Conservation (phyloP, 441 rosid genomes). For the Adansonia grandidieri region DNA sequence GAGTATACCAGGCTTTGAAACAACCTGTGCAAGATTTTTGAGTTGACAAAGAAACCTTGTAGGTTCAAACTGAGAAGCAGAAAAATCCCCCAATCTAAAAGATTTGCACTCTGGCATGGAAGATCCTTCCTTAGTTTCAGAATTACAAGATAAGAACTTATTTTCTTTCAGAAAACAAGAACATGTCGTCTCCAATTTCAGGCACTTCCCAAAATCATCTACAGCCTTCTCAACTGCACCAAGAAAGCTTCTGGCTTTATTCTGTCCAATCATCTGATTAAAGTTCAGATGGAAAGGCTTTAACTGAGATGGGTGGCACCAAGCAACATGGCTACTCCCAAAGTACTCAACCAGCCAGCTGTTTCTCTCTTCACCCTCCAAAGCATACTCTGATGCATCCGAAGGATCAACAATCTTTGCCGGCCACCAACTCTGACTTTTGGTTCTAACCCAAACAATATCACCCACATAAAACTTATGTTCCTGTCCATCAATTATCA, state of each 20-base stretch:
- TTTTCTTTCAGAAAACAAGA: slow-evolving; percentile 42
- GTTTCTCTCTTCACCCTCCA: slow-evolving; percentile 36
- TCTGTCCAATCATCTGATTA: slow-evolving; percentile 45
- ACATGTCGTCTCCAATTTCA: slow-evolving; percentile 63
- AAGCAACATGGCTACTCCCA: slow-evolving; percentile 52
- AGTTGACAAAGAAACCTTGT: slow-evolving; percentile 53
- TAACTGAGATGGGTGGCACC: slow-evolving; percentile 62
- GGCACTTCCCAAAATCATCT: slow-evolving; percentile 56
- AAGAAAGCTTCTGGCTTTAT: slow-evolving; percentile 51
- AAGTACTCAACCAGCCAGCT: slow-evolving; percentile 54
- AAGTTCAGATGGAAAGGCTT: slow-evolving; percentile 69
- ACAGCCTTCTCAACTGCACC: slow-evolving; percentile 68
- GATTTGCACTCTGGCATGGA: slow-evolving; percentile 35
- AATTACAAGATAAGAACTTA: slow-evolving; percentile 26
- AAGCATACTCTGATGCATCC: slow-evolving; percentile 36
- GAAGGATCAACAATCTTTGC: slow-evolving; percentile 65
- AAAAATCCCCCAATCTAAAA: slow-evolving; percentile 50
- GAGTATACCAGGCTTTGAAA: slow-evolving; percentile 47
- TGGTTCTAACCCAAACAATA: slow-evolving; percentile 74
- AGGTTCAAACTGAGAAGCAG: slow-evolving; percentile 53
- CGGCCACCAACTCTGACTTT: slow-evolving; percentile 82
- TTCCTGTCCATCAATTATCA: slow-evolving; percentile 27
- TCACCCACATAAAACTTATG: slow-evolving; percentile 56
- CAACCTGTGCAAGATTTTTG: slow-evolving; percentile 52
- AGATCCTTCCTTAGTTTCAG: slow-evolving; percentile 23